Percentiles rank a stretch among this genome's conserved stretches.
These are phyloP conservation scores for Crucihimalaya himalaica DNA, from an alignment of 345 rosid genomes.

Conservation along the genomic window DNA sequence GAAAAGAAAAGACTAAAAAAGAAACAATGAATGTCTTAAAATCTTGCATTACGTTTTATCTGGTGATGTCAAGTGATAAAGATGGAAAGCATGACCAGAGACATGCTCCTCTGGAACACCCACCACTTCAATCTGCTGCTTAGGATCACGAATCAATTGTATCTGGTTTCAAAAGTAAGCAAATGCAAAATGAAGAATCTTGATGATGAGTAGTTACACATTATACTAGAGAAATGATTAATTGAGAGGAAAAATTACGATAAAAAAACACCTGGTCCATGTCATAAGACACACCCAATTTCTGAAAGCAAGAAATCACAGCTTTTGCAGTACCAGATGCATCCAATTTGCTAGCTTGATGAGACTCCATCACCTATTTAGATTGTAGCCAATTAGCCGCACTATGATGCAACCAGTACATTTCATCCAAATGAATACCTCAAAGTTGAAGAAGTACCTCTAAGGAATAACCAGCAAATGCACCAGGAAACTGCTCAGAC, in stretches of 20 bases:
- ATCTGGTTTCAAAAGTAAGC: constrained; percentile 48
- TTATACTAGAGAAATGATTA: background rate
- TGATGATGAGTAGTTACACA: background rate
- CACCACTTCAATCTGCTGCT: constrained; percentile 69
- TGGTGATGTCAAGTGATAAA: constrained; percentile 81
- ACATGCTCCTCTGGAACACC: constrained; percentile 85
- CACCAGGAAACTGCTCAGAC: constrained; percentile 92
- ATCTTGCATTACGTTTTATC: constrained; percentile 66
- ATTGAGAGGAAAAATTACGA: background rate
- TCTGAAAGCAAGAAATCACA: constrained; percentile 84
- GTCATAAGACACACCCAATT: constrained; percentile 77
- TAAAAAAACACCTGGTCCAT: constrained; percentile 55
- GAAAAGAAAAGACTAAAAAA: background rate
- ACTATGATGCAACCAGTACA: background rate
- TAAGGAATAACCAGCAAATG: constrained; percentile 82
- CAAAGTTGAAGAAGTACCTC: constrained; percentile 48
- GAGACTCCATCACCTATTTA: constrained; percentile 86
- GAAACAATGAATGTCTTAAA: background rate
- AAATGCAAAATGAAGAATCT: background rate
- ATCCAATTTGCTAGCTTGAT: constrained; percentile 85
- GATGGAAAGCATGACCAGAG: constrained; percentile 86
- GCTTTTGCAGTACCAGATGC: constrained; percentile 95
- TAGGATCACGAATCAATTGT: constrained; percentile 78
- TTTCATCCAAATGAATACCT: background rate
- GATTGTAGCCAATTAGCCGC: background rate